Percentiles rank a stretch among this genome's conserved stretches.
Evolutionary conservation across 805 yeast genomes (phyloP).

Genomic region (Myxozyma nipponensis): DNA sequence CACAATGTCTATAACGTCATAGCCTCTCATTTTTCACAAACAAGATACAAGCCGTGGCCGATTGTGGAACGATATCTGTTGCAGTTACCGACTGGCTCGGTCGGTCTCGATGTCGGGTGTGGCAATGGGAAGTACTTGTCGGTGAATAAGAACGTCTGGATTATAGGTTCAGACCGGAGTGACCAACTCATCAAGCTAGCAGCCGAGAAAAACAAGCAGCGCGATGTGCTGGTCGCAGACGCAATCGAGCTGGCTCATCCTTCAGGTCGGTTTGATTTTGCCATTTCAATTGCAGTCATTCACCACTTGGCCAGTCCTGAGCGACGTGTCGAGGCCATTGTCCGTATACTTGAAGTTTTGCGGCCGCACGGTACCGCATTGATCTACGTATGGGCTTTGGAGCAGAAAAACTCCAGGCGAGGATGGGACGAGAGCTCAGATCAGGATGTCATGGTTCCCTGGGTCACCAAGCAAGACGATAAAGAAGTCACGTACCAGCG

Average conservation of each 20-base stretch:
- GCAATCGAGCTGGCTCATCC: conserved; percentile 65
- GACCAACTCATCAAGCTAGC: conserved; percentile 8
- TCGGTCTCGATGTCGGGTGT: conserved; percentile 94
- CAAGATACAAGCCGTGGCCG: conserved; percentile 98
- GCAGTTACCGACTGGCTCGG: conserved; percentile 47
- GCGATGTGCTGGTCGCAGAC: conserved; percentile 73
- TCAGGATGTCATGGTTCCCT: conserved; percentile 92
- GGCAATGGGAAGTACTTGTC: conserved; percentile 92
- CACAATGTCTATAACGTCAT: conserved; percentile 92
- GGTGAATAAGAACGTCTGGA: conserved; percentile 61
- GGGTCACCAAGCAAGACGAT: conserved; percentile 55
- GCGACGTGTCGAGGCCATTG: conserved; percentile 72
- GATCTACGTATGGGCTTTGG: conserved; percentile 95
- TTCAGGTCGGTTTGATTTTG: conserved; percentile 62
- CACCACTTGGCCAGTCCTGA: conserved; percentile 90
- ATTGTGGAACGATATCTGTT: conserved; percentile 70
- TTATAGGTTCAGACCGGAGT: conserved; percentile 58
- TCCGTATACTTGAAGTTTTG: conserved; percentile 60
- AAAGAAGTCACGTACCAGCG: conserved; percentile 52
- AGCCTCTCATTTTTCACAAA: conserved; percentile 88
- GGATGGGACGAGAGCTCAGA: conserved; percentile 90
- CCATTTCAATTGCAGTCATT: conserved; percentile 90
- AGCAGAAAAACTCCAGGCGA: conserved; percentile 79
- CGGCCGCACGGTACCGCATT: conserved; percentile 62
- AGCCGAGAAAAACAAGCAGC: conserved; percentile 34